Evolutionary conservation across 495 filamentous ascomycete species (phyloP).

Genomic region (Neurospora africana): DNA sequence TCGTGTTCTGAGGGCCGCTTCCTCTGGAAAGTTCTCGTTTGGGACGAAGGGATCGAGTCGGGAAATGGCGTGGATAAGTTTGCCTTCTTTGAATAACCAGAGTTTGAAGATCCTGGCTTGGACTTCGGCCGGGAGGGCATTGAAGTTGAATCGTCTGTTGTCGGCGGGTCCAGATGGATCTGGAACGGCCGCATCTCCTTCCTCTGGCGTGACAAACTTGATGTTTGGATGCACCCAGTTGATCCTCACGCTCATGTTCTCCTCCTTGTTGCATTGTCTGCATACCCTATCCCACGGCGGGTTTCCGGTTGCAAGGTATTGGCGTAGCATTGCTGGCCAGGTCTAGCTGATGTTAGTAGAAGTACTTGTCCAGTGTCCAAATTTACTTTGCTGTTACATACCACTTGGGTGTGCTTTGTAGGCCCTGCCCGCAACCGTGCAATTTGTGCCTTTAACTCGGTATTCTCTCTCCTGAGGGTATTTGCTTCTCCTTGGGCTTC

Average conservation of each 20-base stretch:
- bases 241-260: constrained; percentile 23
- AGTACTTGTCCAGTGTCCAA: background rate
- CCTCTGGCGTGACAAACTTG: background rate
- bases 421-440: background rate
- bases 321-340: constrained; percentile 7
- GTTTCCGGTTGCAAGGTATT: background rate
- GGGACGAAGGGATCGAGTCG: constrained; percentile 23
- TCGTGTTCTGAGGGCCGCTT: constrained; percentile 2
- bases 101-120: constrained; percentile 22
- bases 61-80: constrained; percentile 29
- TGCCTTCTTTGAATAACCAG: constrained; percentile 14
- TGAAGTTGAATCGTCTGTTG: constrained; percentile 13
- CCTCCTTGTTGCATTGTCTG: constrained; percentile 18
- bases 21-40: constrained; percentile 10
- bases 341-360: constrained; percentile 4
- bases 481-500: background rate
- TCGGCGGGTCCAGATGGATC: too few species aligned
- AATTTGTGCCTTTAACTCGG: background rate
- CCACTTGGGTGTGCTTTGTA: background rate
- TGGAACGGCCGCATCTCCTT: too few species aligned
- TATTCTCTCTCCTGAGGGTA: background rate
- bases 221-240: constrained; percentile 20
- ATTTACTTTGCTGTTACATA: background rate
- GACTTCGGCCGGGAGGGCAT: constrained; percentile 17
- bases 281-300: constrained; percentile 1